phyloP scores from a whole-genome alignment of 305 asterid species.

The Petunia hybrid region DNA sequence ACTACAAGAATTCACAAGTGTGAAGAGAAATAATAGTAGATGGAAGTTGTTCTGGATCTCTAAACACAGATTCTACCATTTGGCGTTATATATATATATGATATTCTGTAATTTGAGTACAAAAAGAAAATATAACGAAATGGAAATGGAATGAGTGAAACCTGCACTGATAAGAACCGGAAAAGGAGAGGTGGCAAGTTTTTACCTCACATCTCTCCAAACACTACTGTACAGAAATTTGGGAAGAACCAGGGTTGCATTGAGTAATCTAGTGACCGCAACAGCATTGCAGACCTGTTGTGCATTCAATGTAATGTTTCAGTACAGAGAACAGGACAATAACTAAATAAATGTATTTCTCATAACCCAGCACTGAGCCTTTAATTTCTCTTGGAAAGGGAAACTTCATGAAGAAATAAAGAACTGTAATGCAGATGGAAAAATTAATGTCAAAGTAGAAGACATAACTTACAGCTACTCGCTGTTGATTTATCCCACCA shows the following conservation, averaged over 20 bases:
- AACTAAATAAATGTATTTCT: not conserved
- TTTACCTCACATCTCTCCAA: constrained; percentile 89
- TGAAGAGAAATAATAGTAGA: not conserved
- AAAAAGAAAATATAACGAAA: not conserved
- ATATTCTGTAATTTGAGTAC: not conserved
- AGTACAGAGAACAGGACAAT: constrained; percentile 17
- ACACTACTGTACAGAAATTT: constrained; percentile 91
- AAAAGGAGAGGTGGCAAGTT: not conserved
- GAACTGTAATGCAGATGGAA: not conserved
- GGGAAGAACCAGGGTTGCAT: constrained; percentile 95
- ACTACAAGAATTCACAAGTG: constrained; percentile 21
- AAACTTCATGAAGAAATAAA: constrained; percentile 28
- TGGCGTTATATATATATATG: not conserved
- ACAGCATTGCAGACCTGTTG: constrained; percentile 97
- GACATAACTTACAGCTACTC: constrained; percentile 91
- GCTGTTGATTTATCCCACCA: constrained; percentile 99
- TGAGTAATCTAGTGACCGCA: constrained; percentile 92
- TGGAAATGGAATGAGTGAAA: not conserved
- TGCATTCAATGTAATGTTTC: constrained; percentile 26
- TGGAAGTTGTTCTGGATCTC: not conserved
- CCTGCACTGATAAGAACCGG: too few relatives aligned
- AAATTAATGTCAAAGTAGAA: constrained; percentile 26
- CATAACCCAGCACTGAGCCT: not conserved
- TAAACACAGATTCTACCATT: not conserved
- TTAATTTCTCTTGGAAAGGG: not conserved